Conservation (phyloP, 306 rosid species). For the Vigna trinervia region DNA sequence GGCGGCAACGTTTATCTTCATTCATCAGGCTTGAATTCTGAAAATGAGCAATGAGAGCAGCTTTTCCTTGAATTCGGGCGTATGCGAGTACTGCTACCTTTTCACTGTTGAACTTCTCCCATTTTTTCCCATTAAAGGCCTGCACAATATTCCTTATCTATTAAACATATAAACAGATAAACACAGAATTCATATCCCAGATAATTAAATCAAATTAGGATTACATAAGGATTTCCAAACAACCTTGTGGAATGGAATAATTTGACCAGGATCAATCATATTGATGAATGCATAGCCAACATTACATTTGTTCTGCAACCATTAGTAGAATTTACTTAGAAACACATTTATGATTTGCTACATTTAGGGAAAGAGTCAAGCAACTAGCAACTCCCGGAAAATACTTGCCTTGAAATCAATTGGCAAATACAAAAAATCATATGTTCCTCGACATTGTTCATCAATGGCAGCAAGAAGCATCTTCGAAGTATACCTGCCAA, state of each 20-base stretch:
- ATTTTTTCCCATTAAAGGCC: conserved; percentile 88
- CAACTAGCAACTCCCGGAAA: conserved; percentile 38
- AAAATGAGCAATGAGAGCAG: conserved; percentile 82
- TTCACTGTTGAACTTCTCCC: conserved; percentile 96
- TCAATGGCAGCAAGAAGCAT: conserved; percentile 91
- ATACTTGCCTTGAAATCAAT: conserved; percentile 83
- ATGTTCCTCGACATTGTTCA: conserved; percentile 83
- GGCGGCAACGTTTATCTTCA: conserved; percentile 87
- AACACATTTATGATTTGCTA: conserved; percentile 26
- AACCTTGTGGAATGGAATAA: conserved; percentile 83
- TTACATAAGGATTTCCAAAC: conserved; percentile 16
- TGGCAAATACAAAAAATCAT: conserved; percentile 89
- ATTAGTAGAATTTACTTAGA: conserved; percentile 43
- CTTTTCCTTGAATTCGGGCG: conserved; percentile 88
- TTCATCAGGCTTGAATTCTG: conserved; percentile 91
- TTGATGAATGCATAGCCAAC: conserved; percentile 96
- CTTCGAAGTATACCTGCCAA: conserved; percentile 82
- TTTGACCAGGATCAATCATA: conserved; percentile 80
- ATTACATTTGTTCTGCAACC: conserved; percentile 84
- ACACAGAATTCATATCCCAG: conserved; percentile 25
- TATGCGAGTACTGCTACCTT: conserved; percentile 89
- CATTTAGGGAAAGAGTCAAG: conserved; percentile 33
- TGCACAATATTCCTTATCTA: conserved; percentile 43
- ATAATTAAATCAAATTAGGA: conserved; percentile 31
- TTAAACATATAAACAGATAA: conserved; percentile 40